Percentiles rank a stretch among this genome's conserved stretches.
These are phyloP conservation scores for Ogataea methylovora DNA, from an alignment of 805 yeast genomes.

Conservation along the genomic window DNA sequence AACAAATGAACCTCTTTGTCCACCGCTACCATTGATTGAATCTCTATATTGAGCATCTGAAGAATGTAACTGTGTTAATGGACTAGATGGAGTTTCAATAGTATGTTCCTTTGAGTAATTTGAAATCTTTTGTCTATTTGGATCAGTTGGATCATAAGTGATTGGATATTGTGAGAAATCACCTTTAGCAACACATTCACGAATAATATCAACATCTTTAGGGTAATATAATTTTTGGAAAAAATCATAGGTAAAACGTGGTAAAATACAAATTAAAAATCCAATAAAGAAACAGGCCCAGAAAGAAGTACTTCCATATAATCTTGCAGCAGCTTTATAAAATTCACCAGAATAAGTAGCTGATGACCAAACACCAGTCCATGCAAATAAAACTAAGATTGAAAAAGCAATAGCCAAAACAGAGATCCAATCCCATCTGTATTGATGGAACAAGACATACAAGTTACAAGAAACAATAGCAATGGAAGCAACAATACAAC, in stretches of 20 bases:
- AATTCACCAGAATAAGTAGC: constrained; percentile 43
- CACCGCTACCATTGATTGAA: constrained; percentile 25
- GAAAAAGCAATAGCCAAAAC: constrained; percentile 46
- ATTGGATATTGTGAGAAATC: constrained; percentile 60
- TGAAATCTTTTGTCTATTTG: constrained; percentile 48
- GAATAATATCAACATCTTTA: constrained; percentile 61
- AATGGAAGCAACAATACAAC: constrained; percentile 52
- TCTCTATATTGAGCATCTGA: constrained; percentile 20
- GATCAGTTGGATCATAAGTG: constrained; percentile 76
- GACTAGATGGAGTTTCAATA: constrained; percentile 17
- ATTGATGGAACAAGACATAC: constrained; percentile 60
- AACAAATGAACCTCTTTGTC: constrained; percentile 31
- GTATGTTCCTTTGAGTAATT: constrained; percentile 31
- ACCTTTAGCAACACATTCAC: constrained; percentile 64
- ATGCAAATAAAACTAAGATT: constrained; percentile 50
- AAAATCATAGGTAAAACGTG: constrained; percentile 58
- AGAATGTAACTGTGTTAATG: constrained; percentile 8
- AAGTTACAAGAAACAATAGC: constrained; percentile 59
- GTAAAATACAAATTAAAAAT: constrained; percentile 53
- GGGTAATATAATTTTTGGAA: constrained; percentile 48
- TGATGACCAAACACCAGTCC: constrained; percentile 74
- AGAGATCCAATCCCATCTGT: constrained; percentile 74
- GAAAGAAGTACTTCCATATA: constrained; percentile 52
- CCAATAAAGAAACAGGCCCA: constrained; percentile 70
- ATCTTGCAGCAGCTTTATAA: constrained; percentile 57